These are phyloP conservation scores for Pyrrhoderma lamaoense DNA, from an alignment of 1,284 basidiomycete species.

Conservation along the genomic window DNA sequence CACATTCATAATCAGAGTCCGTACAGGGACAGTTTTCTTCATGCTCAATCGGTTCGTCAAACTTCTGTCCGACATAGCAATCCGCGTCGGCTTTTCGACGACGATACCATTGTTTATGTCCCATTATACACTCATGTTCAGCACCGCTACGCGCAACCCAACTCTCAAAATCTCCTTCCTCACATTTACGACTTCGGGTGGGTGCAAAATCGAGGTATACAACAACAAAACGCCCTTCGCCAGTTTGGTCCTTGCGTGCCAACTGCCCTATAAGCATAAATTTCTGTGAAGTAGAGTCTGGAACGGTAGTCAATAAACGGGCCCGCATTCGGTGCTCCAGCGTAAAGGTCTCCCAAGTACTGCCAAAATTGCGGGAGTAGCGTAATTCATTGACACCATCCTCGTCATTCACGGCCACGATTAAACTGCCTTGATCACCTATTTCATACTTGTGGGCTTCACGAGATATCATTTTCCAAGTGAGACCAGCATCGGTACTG, in stretches of 20 bases:
- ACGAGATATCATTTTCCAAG: constrained; percentile 73
- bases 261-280: constrained; percentile 81
- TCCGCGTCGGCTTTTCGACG: constrained; percentile 79
- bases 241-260: constrained; percentile 52
- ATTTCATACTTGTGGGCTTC: constrained; percentile 94
- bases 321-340: constrained; percentile 73
- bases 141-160: constrained; percentile 77
- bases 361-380: constrained; percentile 85
- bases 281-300: constrained; percentile 91
- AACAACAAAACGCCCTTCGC: constrained; percentile 60
- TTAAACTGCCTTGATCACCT: constrained; percentile 81
- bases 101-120: constrained; percentile 94
- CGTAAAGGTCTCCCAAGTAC: constrained; percentile 68
- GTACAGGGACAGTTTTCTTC: constrained; percentile 83
- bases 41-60: constrained; percentile 73
- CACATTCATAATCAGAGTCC: constrained; percentile 91
- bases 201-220: constrained; percentile 83
- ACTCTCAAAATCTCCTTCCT: constrained; percentile 70
- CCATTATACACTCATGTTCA: constrained; percentile 85
- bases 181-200: constrained; percentile 66
- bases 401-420: constrained; percentile 87
- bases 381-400: constrained; percentile 64
- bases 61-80: constrained; percentile 93
- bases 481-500: constrained; percentile 82
- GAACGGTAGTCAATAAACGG: constrained; percentile 72